phyloP scores from a whole-genome alignment of 495 filamentous ascomycete species.

The Apiosordaria backusii region DNA sequence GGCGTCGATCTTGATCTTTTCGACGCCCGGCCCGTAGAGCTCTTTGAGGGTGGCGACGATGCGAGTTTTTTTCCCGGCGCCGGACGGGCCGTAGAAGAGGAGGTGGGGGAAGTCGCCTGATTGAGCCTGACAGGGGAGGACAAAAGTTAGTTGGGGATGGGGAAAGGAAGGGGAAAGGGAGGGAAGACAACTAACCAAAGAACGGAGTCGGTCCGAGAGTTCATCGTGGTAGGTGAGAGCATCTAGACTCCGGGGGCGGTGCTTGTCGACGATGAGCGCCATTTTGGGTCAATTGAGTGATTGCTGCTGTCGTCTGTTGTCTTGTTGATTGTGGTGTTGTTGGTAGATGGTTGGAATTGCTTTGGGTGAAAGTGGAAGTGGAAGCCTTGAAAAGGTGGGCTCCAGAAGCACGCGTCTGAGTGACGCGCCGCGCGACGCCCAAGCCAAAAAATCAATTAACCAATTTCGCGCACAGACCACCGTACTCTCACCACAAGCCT shows the following conservation, averaged over 20 bases:
- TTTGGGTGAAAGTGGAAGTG: neutral
- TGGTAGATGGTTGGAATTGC: neutral
- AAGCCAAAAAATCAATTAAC: slow-evolving; percentile 23
- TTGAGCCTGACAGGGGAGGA: slow-evolving; percentile 62
- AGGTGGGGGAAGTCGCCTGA: slow-evolving; percentile 96
- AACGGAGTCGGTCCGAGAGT: slow-evolving; percentile 80
- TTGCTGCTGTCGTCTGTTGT: neutral
- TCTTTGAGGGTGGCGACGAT: slow-evolving; percentile 92
- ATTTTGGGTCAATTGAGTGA: slow-evolving; percentile 31
- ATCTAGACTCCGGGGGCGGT: slow-evolving; percentile 86
- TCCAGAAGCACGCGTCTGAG: slow-evolving; percentile 17
- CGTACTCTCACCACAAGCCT: neutral
- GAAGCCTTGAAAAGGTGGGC: neutral
- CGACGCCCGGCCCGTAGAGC: slow-evolving; percentile 85
- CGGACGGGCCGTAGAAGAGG: slow-evolving; percentile 92
- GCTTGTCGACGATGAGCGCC: slow-evolving; percentile 87
- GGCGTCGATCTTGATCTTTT: slow-evolving; percentile 96
- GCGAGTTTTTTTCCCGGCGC: slow-evolving; percentile 95
- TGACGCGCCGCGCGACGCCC: slow-evolving; percentile 21
- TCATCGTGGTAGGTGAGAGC: slow-evolving; percentile 82
- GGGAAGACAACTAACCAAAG: slow-evolving; percentile 61
- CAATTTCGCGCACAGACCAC: neutral
- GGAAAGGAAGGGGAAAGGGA: neutral
- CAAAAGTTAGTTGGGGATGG: slow-evolving; percentile 15
- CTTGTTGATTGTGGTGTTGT: neutral